A percentile compares a stretch with the other conserved stretches of the same genome.
Conservation (phyloP, 148 eudicot species). For the Vaccinium myrtillus region DNA sequence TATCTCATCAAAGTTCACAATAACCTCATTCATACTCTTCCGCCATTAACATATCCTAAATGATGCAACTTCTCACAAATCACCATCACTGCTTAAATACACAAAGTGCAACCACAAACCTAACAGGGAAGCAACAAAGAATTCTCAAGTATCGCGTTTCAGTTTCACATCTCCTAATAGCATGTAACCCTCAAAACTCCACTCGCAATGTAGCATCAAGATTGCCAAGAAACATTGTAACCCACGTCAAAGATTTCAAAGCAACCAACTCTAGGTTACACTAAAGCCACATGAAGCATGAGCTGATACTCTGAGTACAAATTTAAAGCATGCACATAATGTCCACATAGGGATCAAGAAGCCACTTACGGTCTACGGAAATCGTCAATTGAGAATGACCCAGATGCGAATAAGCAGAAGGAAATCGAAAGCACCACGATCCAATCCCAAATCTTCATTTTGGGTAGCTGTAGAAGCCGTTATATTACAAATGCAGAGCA, state of each 20-base stretch:
- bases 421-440: constrained; percentile 31
- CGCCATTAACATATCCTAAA: background rate
- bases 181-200: background rate
- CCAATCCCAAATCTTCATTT: constrained; percentile 47
- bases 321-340: background rate
- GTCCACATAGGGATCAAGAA: background rate
- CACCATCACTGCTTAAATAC: background rate
- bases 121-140: background rate
- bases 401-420: constrained; percentile 32
- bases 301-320: background rate
- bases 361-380: constrained; percentile 65
- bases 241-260: background rate
- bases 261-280: background rate
- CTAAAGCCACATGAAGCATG: background rate
- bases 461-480: constrained; percentile 20
- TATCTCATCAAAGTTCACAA: background rate
- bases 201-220: background rate
- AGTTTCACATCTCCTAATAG: background rate
- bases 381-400: constrained; percentile 50
- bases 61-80: background rate
- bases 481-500: constrained; percentile 20
- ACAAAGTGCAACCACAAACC: background rate
- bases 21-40: background rate
- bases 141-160: background rate
- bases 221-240: background rate